Evolutionary conservation across 106 monocot genomes (phyloP).

Genomic region (Amphibolis antarctica): DNA sequence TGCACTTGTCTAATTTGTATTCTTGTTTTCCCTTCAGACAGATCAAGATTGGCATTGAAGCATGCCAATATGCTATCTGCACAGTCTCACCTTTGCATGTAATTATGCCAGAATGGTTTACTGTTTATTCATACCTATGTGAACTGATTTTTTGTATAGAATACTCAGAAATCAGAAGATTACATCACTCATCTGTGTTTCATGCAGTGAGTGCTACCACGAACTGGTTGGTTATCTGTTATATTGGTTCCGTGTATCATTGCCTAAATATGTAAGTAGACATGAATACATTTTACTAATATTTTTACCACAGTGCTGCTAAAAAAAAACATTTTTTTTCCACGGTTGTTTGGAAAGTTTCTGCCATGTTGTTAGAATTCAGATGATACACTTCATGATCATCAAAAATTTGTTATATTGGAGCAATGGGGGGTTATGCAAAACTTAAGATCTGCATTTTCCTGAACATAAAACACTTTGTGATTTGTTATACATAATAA

Average conservation of each 20-base stretch:
- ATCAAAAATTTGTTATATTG: too few species aligned
- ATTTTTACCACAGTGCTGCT: too few species aligned
- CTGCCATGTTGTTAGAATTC: too few species aligned
- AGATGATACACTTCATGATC: too few species aligned
- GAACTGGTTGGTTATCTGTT: slow-evolving; percentile 72
- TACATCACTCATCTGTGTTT: neutral
- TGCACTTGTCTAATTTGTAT: neutral
- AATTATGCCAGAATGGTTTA: slow-evolving; percentile 4
- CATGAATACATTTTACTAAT: neutral
- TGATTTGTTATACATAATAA: neutral
- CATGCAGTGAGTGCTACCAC: slow-evolving; percentile 61
- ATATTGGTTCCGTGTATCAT: slow-evolving; percentile 84
- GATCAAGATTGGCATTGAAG: slow-evolving; percentile 43
- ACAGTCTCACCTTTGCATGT: slow-evolving; percentile 74
- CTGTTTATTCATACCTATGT: neutral
- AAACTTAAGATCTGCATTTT: neutral
- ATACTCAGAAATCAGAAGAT: neutral
- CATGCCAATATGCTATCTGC: slow-evolving; percentile 47
- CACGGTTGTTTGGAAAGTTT: too few species aligned
- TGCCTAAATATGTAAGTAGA: slow-evolving; percentile 55
- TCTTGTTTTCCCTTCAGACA: slow-evolving; percentile 43
- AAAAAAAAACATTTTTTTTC: neutral
- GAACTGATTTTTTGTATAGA: neutral
- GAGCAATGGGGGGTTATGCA: neutral
- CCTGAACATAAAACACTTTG: neutral